Evolutionary conservation across 2,329 filamentous ascomycete genomes (phyloP).

Genomic region (Knufia petricola): DNA sequence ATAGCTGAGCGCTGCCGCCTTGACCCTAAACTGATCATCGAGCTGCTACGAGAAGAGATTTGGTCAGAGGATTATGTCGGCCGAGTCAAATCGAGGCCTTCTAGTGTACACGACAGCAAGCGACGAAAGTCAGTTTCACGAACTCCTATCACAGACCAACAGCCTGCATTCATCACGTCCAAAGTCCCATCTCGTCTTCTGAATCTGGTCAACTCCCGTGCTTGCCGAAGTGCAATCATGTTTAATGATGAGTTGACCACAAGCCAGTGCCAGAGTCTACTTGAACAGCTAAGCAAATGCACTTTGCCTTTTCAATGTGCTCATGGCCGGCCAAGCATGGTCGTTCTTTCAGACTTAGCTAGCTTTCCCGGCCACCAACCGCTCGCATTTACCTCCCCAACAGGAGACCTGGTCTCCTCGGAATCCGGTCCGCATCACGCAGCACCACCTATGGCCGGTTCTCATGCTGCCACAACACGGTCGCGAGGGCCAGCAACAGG

Average conservation of each 20-base stretch:
- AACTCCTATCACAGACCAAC: neutral
- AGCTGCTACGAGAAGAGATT: constrained; percentile 63
- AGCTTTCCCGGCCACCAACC: neutral
- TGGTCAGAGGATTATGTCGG: constrained; percentile 44
- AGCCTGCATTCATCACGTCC: constrained; percentile 38
- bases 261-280: constrained; percentile 31
- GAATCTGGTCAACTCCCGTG: constrained; percentile 47
- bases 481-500: neutral
- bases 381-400: neutral
- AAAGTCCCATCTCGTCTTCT: constrained; percentile 66
- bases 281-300: constrained; percentile 32
- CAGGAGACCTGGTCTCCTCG: neutral
- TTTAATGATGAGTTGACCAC: constrained; percentile 37
- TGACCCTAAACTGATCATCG: constrained; percentile 62
- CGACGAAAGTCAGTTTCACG: neutral
- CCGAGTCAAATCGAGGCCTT: neutral
- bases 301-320: constrained; percentile 43
- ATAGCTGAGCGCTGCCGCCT: constrained; percentile 66
- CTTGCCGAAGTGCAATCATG: constrained; percentile 42
- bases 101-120: neutral
- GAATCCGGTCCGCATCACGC: neutral
- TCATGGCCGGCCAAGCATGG: constrained; percentile 41
- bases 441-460: neutral
- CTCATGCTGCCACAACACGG: neutral
- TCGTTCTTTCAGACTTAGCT: constrained; percentile 32